A percentile compares a stretch with the other conserved stretches of the same genome.
These are phyloP conservation scores for Lentinula edodes DNA, from an alignment of 768 basidiomycete genomes.

Conservation along the genomic window DNA sequence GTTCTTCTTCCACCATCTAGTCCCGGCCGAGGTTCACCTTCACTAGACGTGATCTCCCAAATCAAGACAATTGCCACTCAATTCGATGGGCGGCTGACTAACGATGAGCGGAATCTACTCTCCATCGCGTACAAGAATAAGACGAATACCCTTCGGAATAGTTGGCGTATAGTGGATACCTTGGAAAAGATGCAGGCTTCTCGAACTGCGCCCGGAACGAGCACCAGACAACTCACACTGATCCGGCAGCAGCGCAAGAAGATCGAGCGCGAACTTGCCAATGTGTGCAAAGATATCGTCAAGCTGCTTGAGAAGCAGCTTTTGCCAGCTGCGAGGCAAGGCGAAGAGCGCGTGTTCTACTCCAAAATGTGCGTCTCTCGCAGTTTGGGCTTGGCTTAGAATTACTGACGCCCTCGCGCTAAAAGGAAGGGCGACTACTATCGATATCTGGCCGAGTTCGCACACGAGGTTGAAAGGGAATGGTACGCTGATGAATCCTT, in stretches of 20 bases:
- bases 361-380: constrained; percentile 65
- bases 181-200: constrained; percentile 65
- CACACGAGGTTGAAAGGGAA: constrained; percentile 63
- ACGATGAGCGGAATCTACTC: constrained; percentile 85
- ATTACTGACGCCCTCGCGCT: background rate
- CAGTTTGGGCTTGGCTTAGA: background rate
- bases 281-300: constrained; percentile 77
- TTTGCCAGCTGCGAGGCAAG: constrained; percentile 48
- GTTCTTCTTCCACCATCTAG: constrained; percentile 5
- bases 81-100: constrained; percentile 62
- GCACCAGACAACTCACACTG: constrained; percentile 51
- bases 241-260: constrained; percentile 68
- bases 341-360: constrained; percentile 87
- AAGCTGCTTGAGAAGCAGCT: constrained; percentile 53
- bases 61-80: constrained; percentile 71
- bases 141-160: constrained; percentile 76
- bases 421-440: constrained; percentile 85
- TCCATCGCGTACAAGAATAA: constrained; percentile 91
- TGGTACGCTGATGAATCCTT: constrained; percentile 70
- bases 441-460: constrained; percentile 86
- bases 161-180: constrained; percentile 77
- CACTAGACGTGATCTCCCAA: constrained; percentile 67
- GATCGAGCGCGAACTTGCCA: constrained; percentile 73
- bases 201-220: constrained; percentile 28
- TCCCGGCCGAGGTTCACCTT: constrained; percentile 3